Evolutionary conservation across 805 yeast genomes (phyloP), one percentile per base, ranked within the genome.

Genomic region (Lipomyces sp.): DNA sequence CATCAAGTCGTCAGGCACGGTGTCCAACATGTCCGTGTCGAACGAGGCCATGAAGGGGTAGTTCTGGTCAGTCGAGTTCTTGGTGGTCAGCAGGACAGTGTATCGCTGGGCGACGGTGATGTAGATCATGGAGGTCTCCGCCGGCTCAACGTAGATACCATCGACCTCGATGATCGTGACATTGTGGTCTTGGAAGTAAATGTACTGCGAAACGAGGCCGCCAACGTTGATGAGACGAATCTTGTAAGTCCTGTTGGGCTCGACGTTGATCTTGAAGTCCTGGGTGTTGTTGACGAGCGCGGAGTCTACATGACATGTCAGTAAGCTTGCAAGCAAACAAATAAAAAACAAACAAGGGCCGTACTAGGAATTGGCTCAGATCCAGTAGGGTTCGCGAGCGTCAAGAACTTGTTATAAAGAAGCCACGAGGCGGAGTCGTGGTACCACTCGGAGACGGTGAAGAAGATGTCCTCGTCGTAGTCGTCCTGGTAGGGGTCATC

Each of bases 51-150:
- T 83, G 64, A 93, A 80, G 46, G 95, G 89, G 67, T 73, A 91
- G 69, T 90, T 89, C 55, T 69, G 74, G 43, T 73, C 68, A 16
- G 84, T 70, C 46, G 74, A 74, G 55, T 75, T 72, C 71, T 84
- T 86, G 51, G 97, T 88, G 45, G 76, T 79, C 57, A 93, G 65
- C 63, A 93, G 74, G 8, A 88, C 82, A 24, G 90, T 78, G 70
- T 87, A 89, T 63, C 98, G 83, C 73, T 93, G 98, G 38, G 97
- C 98, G 48, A 82, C 89, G 8, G 95, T 80, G 62, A 93, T 78
- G 69, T 87, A 89, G 39, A 91, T 61, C 73, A 80, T 75, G 31
- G 76, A 77, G 7, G 96, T 83, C 49, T 74, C 78, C 63, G 81
- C 79, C 41, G 82, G 83, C 68, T 89, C 86, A 18, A 86, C 90